These are phyloP conservation scores for Ceratocystis papillata DNA, from an alignment of 2,329 filamentous ascomycete species.

Conservation along the genomic window DNA sequence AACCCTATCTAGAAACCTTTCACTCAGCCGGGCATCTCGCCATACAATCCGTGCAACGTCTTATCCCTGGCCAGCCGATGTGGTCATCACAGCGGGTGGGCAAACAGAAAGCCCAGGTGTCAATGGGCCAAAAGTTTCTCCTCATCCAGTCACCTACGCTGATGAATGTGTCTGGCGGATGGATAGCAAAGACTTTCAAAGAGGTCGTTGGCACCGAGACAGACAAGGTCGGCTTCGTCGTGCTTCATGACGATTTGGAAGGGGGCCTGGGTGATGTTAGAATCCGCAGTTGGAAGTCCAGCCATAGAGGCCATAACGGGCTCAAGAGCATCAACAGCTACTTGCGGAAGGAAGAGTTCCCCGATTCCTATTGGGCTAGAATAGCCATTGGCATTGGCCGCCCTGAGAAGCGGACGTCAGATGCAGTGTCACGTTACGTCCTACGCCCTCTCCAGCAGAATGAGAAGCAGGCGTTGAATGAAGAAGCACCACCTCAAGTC, in stretches of 20 bases:
- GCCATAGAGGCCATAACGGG: conserved; percentile 63
- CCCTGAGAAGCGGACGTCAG: conserved; percentile 55
- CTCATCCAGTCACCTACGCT: conserved; percentile 63
- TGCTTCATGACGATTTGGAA: conserved; percentile 87
- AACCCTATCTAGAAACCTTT: conserved; percentile 62
- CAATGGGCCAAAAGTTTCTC: conserved; percentile 44
- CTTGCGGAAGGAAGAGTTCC: conserved; percentile 37
- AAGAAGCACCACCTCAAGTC: conserved; percentile 43
- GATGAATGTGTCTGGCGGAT: conserved; percentile 78
- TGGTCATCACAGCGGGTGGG: conserved; percentile 42
- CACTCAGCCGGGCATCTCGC: conserved; percentile 81
- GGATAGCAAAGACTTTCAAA: conserved; percentile 55
- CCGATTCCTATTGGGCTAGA: conserved; percentile 40
- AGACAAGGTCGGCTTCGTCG: conserved; percentile 46
- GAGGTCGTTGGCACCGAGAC: conserved; percentile 37
- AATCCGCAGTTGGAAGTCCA: conserved; percentile 51
- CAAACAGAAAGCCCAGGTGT: conserved; percentile 42
- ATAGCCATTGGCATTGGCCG: conserved; percentile 83
- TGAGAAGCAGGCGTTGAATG: conserved; percentile 43
- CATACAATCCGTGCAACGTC: conserved; percentile 48
- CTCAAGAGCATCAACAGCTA: conserved; percentile 53
- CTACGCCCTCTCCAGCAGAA: conserved; percentile 51
- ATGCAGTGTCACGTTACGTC: conserved; percentile 66
- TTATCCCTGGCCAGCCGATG: conserved; percentile 38
- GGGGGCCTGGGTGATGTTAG: conserved; percentile 55